These are phyloP conservation scores for Liriodendron chinense DNA, from an alignment of 164 flowering plant genomes.

Conservation along the genomic window DNA sequence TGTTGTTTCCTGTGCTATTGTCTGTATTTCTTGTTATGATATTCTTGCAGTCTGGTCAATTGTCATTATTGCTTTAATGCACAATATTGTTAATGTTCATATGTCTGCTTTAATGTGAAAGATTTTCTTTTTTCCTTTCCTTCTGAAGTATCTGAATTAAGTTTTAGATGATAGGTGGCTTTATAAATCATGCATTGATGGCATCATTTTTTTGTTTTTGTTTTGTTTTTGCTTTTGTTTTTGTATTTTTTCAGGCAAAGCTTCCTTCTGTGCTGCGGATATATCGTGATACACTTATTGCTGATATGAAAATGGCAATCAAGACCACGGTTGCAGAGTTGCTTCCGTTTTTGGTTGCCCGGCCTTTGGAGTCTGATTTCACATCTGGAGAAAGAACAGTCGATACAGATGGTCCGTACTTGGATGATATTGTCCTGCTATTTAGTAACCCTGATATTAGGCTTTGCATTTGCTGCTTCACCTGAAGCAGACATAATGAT, in stretches of 20 bases:
- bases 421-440: background rate
- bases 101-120: background rate
- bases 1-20: too few relatives aligned
- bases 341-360: constrained; percentile 70
- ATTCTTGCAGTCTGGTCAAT: background rate
- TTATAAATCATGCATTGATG: too few relatives aligned
- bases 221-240: too few relatives aligned
- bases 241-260: constrained; percentile 56
- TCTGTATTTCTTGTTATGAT: background rate
- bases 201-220: background rate
- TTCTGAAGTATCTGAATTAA: background rate
- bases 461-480: background rate
- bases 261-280: constrained; percentile 86
- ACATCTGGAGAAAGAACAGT: constrained; percentile 51
- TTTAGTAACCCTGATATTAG: background rate
- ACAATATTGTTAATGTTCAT: background rate
- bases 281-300: constrained; percentile 86
- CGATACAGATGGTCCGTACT: constrained; percentile 75
- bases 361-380: constrained; percentile 60
- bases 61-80: too few relatives aligned
- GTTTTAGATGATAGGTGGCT: too few relatives aligned
- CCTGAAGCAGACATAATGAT: background rate
- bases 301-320: constrained; percentile 90
- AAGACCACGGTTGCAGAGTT: constrained; percentile 87
- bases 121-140: background rate